phyloP scores from a whole-genome alignment of 2,329 filamentous ascomycete genomes.

The Esteya vermicola region DNA sequence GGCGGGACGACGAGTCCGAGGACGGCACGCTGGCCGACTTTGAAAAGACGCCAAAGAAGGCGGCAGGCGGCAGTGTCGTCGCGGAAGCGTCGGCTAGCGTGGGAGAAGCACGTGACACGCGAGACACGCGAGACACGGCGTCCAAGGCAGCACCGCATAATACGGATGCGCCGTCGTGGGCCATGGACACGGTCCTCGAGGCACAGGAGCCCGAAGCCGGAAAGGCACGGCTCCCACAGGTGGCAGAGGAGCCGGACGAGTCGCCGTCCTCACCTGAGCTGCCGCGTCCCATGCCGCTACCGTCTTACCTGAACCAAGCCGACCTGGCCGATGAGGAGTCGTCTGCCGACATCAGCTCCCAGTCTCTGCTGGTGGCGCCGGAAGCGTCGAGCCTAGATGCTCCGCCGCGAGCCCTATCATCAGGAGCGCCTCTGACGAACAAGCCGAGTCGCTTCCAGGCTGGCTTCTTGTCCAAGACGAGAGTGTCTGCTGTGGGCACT shows the following conservation, averaged over 20 bases:
- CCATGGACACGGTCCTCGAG: constrained; percentile 6
- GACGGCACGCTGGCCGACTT: constrained; percentile 80
- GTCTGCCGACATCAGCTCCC: not conserved
- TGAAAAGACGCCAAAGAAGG: constrained; percentile 59
- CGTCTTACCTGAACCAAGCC: constrained; percentile 4
- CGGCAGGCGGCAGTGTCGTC: not conserved
- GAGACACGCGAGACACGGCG: no score
- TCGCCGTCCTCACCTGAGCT: constrained; percentile 30
- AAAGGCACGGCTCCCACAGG: no score
- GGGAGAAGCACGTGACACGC: no score
- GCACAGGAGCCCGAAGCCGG: not conserved
- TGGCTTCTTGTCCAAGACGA: constrained; percentile 60
- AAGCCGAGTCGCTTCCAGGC: constrained; percentile 73
- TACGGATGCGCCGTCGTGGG: not conserved
- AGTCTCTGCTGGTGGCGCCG: not conserved
- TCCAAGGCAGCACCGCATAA: not conserved
- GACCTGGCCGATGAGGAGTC: constrained; percentile 5
- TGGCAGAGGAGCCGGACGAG: no score
- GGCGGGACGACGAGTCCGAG: constrained; percentile 78
- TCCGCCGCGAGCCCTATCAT: constrained; percentile 29
- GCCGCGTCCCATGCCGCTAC: constrained; percentile 13
- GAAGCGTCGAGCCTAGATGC: constrained; percentile 7
- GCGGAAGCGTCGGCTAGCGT: no score
- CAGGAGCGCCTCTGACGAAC: constrained; percentile 25
- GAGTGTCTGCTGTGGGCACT: constrained; percentile 13